These are phyloP conservation scores for Colletotrichum filicis DNA, from an alignment of 2,329 filamentous ascomycete species.

Conservation along the genomic window DNA sequence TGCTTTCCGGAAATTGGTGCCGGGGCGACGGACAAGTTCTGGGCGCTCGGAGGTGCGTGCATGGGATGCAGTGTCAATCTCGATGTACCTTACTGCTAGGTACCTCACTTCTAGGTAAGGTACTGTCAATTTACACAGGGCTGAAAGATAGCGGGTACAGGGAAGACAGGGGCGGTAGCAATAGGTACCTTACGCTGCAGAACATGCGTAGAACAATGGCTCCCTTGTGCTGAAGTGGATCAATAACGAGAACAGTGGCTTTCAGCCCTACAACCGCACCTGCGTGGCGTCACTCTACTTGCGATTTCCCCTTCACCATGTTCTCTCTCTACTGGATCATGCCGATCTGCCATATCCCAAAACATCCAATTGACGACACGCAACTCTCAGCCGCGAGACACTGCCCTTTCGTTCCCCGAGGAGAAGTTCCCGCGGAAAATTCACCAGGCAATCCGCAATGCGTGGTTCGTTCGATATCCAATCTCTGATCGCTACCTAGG, in stretches of 20 bases:
- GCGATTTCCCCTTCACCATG: background rate
- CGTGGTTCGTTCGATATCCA: background rate
- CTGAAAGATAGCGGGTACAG: background rate
- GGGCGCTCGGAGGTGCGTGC: background rate
- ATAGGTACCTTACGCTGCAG: background rate
- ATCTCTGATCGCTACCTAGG: background rate
- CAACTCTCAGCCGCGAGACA: background rate
- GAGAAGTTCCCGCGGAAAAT: background rate
- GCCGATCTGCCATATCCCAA: background rate
- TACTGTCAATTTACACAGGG: constrained; percentile 2
- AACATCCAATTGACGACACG: background rate
- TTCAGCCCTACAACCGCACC: constrained; percentile 2
- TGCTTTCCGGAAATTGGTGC: background rate
- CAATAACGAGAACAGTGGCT: background rate
- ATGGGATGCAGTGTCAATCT: background rate
- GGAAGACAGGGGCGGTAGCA: background rate
- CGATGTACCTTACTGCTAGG: no score
- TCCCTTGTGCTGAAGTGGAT: background rate
- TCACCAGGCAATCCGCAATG: background rate
- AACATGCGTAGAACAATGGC: background rate
- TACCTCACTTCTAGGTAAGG: background rate
- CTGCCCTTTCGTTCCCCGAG: no score
- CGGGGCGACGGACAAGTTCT: background rate
- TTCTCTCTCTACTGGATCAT: background rate
- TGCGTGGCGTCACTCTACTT: background rate